A percentile compares a stretch with the other conserved stretches of the same genome.
phyloP scores from a whole-genome alignment of 495 filamentous ascomycete genomes.

The Tetracladium marchalianum region DNA sequence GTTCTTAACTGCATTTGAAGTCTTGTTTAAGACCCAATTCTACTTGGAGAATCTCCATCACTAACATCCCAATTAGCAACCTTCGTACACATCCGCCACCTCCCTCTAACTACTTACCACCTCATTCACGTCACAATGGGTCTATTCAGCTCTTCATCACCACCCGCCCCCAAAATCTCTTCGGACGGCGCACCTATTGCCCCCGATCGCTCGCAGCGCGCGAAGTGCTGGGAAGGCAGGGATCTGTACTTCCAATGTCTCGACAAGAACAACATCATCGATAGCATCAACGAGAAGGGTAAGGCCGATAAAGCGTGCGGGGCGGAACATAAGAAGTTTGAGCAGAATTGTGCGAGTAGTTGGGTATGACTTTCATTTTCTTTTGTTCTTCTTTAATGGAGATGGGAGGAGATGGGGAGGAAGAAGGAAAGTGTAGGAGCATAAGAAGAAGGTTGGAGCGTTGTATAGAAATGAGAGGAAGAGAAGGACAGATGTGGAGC shows the following conservation, averaged over 20 bases:
- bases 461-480: too few relatives aligned
- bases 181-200: slow-evolving; percentile 23
- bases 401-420: slow-evolving; percentile 19
- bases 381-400: neutral
- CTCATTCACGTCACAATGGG: slow-evolving; percentile 12
- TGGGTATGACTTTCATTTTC: slow-evolving; percentile 51
- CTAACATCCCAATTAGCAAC: neutral
- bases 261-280: slow-evolving; percentile 69
- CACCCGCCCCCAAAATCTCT: slow-evolving; percentile 19
- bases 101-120: neutral
- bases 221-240: slow-evolving; percentile 76
- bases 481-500: neutral
- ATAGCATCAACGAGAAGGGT: slow-evolving; percentile 57
- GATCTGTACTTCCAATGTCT: slow-evolving; percentile 82
- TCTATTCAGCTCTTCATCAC: slow-evolving; percentile 9
- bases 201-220: slow-evolving; percentile 67
- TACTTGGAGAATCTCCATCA: too few relatives aligned
- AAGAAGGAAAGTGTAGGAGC: neutral
- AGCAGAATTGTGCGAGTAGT: slow-evolving; percentile 63
- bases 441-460: neutral
- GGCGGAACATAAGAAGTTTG: slow-evolving; percentile 54
- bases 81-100: slow-evolving; percentile 3
- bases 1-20: too few relatives aligned
- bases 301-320: slow-evolving; percentile 56
- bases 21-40: too few relatives aligned